phyloP scores from a whole-genome alignment of 768 basidiomycete genomes.

The Cyclocybe aegerita region DNA sequence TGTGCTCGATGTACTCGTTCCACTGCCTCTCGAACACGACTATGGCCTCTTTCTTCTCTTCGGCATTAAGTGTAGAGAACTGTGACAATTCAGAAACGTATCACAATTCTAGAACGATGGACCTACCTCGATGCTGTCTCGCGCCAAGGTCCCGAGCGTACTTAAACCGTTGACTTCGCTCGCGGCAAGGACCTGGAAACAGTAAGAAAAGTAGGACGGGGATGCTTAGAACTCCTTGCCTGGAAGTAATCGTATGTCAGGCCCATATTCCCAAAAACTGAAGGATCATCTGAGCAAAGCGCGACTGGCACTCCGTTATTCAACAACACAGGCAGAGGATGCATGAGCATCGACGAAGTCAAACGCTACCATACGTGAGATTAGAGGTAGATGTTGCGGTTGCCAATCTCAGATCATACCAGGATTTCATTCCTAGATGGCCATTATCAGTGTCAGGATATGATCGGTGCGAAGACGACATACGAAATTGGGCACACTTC shows the following conservation, averaged over 20 bases:
- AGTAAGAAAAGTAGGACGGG: not conserved
- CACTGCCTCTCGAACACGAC: constrained; percentile 47
- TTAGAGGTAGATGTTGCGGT: not conserved
- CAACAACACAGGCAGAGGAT: constrained; percentile 69
- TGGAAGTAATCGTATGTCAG: constrained; percentile 80
- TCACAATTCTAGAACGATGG: not conserved
- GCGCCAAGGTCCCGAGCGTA: constrained; percentile 60
- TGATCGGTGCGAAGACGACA: constrained; percentile 23
- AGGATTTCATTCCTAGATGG: constrained; percentile 66
- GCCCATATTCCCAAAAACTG: constrained; percentile 77
- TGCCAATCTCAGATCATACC: constrained; percentile 31
- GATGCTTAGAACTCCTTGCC: constrained; percentile 30
- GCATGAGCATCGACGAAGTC: constrained; percentile 78
- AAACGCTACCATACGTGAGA: constrained; percentile 45
- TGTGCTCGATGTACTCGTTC: constrained; percentile 41
- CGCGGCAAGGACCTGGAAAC: constrained; percentile 55
- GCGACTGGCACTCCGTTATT: constrained; percentile 74
- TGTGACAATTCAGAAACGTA: constrained; percentile 16
- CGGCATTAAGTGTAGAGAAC: constrained; percentile 50
- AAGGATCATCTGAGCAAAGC: constrained; percentile 74
- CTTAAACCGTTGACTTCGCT: constrained; percentile 67
- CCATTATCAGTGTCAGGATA: constrained; percentile 1
- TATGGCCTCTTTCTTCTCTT: constrained; percentile 46
- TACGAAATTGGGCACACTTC: constrained; percentile 85
- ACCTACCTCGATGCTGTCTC: constrained; percentile 62